phyloP scores from a whole-genome alignment of 352 stramenopile genomes.

The Phytophthora cactorum region DNA sequence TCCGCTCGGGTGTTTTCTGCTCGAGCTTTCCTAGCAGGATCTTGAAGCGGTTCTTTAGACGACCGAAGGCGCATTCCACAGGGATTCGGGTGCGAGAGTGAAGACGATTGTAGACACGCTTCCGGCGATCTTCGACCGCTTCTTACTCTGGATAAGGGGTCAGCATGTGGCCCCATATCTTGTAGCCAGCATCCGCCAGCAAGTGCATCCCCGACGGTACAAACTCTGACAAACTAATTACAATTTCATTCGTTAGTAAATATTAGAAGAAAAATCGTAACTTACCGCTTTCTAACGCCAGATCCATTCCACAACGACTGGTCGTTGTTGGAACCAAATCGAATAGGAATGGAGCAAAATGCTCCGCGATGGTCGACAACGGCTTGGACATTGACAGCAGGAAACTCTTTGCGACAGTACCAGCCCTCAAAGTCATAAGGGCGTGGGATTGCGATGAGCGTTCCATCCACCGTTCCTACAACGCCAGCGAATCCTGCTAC shows the following conservation, averaged over 20 bases:
- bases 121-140: background rate
- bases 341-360: background rate
- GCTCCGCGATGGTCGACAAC: background rate
- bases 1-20: no score
- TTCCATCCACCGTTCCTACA: background rate
- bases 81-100: background rate
- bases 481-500: background rate
- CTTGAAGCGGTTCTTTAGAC: no score
- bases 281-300: background rate
- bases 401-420: background rate
- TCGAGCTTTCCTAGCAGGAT: no score
- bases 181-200: background rate
- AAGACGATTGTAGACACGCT: background rate
- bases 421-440: background rate
- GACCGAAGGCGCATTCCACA: no score
- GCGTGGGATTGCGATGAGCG: background rate
- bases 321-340: background rate
- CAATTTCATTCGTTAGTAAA: background rate
- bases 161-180: background rate
- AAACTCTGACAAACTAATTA: background rate
- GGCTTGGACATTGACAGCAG: background rate
- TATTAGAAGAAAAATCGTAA: background rate
- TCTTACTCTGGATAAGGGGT: background rate
- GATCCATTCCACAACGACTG: constrained; percentile 1
- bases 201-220: background rate